Evolutionary conservation across 352 stramenopile species (phyloP).

Genomic region (Phytopythium aichiense): DNA sequence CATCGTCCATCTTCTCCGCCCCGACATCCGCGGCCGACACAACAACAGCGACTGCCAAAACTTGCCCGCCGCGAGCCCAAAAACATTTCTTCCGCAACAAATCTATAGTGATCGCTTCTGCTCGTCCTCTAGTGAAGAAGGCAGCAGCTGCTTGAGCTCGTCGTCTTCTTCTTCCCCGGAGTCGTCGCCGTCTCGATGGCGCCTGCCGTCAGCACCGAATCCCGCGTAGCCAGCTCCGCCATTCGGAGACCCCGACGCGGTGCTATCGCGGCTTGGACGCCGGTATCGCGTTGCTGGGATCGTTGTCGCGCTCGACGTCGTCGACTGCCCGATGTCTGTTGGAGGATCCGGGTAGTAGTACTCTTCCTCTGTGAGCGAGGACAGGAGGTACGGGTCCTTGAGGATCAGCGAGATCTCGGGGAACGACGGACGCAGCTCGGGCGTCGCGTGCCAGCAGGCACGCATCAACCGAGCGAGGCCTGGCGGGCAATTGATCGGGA

Average conservation of each 20-base stretch:
- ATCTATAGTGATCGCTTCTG: slow-evolving; percentile 45
- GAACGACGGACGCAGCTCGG: slow-evolving; percentile 67
- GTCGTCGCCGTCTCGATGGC: slow-evolving; percentile 7
- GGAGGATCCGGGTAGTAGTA: slow-evolving; percentile 38
- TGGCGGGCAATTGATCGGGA: slow-evolving; percentile 77
- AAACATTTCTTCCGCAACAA: slow-evolving; percentile 1
- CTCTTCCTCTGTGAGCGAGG: slow-evolving; percentile 48
- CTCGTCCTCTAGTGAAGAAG: slow-evolving; percentile 13
- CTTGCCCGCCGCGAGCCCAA: neutral
- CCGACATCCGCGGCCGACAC: neutral
- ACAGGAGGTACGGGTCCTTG: slow-evolving; percentile 71
- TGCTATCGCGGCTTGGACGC: slow-evolving; percentile 33
- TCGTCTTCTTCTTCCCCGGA: slow-evolving; percentile 23
- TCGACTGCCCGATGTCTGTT: slow-evolving; percentile 19
- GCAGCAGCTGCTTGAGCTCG: slow-evolving; percentile 23
- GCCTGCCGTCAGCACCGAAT: neutral
- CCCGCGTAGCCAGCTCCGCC: slow-evolving; percentile 5
- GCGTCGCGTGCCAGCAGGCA: slow-evolving; percentile 76
- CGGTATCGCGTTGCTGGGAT: slow-evolving; percentile 21
- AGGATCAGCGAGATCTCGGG: slow-evolving; percentile 75
- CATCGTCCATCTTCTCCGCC: neutral
- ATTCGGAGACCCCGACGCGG: slow-evolving; percentile 12
- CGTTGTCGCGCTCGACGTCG: slow-evolving; percentile 33
- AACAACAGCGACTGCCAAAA: neutral
- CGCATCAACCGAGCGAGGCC: slow-evolving; percentile 77